Percentiles rank a stretch among this genome's conserved stretches.
These are phyloP conservation scores for Ophioceras dolichostomum DNA, from an alignment of 2,329 filamentous ascomycete genomes.

Conservation along the genomic window DNA sequence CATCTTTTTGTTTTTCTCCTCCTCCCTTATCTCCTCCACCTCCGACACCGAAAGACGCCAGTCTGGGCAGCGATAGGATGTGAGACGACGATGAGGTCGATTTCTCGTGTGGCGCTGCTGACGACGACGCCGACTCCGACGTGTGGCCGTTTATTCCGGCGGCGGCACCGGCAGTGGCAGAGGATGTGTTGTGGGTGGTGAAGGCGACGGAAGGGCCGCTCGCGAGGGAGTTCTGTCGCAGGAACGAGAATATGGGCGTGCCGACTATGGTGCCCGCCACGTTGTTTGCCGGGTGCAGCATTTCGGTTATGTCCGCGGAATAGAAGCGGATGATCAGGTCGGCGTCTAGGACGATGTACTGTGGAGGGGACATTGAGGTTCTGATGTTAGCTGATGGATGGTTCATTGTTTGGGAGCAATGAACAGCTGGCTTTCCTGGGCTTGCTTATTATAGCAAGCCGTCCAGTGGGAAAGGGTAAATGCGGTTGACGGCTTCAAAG, in stretches of 20 bases:
- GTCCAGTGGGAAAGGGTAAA: background rate
- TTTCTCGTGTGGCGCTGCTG: too few relatives aligned
- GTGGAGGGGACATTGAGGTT: slow-evolving; percentile 2
- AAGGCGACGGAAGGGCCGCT: too few relatives aligned
- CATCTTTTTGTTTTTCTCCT: background rate
- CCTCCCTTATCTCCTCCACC: too few relatives aligned
- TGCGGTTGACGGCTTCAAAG: background rate
- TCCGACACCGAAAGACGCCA: background rate
- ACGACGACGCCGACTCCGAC: background rate
- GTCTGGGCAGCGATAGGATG: too few relatives aligned
- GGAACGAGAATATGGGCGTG: slow-evolving; percentile 14
- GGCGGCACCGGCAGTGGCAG: background rate
- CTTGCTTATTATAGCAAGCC: background rate
- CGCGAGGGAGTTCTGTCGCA: slow-evolving; percentile 14
- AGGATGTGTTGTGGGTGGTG: too few relatives aligned
- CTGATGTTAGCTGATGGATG: background rate
- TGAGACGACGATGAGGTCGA: too few relatives aligned
- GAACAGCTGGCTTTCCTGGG: background rate
- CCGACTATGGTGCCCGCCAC: slow-evolving; percentile 9
- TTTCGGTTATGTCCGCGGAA: slow-evolving; percentile 12
- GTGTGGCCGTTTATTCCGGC: background rate
- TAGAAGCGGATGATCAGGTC: slow-evolving; percentile 13
- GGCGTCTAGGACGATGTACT: slow-evolving; percentile 12
- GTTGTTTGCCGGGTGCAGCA: slow-evolving; percentile 13
- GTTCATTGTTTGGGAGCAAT: too few relatives aligned